Evolutionary conservation across 805 yeast species (phyloP), one percentile per base, ranked within the genome.

Genomic region (Candida tallmaniae): DNA sequence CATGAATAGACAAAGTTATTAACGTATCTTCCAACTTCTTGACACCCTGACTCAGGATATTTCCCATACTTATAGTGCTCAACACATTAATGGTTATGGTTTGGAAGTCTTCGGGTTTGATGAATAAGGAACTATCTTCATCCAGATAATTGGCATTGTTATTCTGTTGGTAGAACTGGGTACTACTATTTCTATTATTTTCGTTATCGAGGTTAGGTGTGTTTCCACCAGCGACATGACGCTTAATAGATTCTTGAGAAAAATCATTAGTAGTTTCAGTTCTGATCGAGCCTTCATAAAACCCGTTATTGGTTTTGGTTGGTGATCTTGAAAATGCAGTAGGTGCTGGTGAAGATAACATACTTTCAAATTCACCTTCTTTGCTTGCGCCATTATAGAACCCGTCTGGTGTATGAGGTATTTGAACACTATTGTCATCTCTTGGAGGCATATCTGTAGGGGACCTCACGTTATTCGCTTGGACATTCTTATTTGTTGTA

Each of bases 1-100:
- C 90, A 29, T 71, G 61, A 4, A 83, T 76, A 12, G 81, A 70
- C 35, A 89, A 68, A 1, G 83, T 66, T 15, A 83, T 68, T 19
- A 60, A 59, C 12, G 83, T 79, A 27, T 80, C 87, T 25, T 76
- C 83, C 1, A 63, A 45, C 42, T 69, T 68, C 25, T 66, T 70
- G 3, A 61, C 58, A 19, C 57, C 58, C 18, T 32, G 42, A n/a
- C 35, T 35, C 9, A 30, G 42, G 20, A 38, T n/a, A 25, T 43
- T 43, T 3, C 42, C 45, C 8, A 34, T 27, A 18, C 47, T 37
- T 13, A 43, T 34, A 26, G 52, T 74, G 41, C 79, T 74, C 7
- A 70, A 52, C 2, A 78, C 62, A 11, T 59, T 61, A 4, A 80
- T 62, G 23, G 56, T 54, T 12, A 79, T 64, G 0, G 80, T 73